Base-by-base conservation (phyloP, 2,329 filamentous ascomycete species). In the Cladosporium sp. region DNA sequence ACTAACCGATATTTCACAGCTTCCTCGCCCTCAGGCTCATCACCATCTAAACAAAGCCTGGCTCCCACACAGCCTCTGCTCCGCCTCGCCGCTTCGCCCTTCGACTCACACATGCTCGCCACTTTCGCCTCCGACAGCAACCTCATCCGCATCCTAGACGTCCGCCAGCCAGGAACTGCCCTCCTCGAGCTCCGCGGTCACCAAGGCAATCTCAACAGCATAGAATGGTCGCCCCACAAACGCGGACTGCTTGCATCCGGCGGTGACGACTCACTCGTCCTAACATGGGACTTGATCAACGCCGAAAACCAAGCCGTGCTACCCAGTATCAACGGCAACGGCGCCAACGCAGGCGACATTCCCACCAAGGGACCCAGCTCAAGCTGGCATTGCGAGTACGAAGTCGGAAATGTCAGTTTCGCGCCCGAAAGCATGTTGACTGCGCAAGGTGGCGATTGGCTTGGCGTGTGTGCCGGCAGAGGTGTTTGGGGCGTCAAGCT, bases 81-180 rank as follows among this genome's bases (percentile, higher is more conserved):
- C 57, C 84, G 90, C 56, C 79, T 96, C 28, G 90, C 91, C 42
- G 94, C 93, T 12, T 97, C 93, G 1, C 94, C 94, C 1, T 93
- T 97, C 68, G 94, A 99, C 73, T 89, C 91, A 6, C 92, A 99
- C 71, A 85, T 99, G 34, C 84, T 99, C 35, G 93, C 93, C n/a
- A 99, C 94, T 0, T 97, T 99, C 72, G 93, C 94, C 17, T 88
- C 91, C 69, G 94, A 97, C 71, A 96, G 90, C 3, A 92, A 88
- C 66, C 79, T 96, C 34, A 92, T 99, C 70, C 90, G 94, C 48
- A 96, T 99, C 56, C 85, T 99, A 28, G 94, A 99, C 68, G 93
- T 97, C 3, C 88, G 94, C 49, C 94, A 99, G 74, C 94, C 94
- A 0, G 94, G 94, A 5, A 94, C 97, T 74, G 94, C 94, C 2